These are phyloP conservation scores for Coemansia sp. DNA, from an alignment of 192 early-diverging fungal species.

Conservation along the genomic window DNA sequence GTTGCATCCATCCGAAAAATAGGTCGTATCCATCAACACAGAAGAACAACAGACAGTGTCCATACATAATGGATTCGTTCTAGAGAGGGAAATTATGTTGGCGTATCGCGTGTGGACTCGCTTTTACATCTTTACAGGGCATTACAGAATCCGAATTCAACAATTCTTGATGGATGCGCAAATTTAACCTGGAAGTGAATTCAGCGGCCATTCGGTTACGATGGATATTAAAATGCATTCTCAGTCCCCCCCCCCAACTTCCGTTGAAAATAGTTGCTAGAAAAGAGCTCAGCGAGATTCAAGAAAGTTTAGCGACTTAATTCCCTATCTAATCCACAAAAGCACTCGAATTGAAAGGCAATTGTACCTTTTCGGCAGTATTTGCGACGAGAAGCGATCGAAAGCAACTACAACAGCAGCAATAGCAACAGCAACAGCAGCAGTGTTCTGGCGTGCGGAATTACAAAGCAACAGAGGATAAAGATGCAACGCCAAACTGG, in stretches of 20 bases:
- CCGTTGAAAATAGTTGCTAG: background rate
- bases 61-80: background rate
- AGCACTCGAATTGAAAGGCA: background rate
- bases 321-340: background rate
- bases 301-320: background rate
- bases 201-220: background rate
- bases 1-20: slow-evolving; percentile 24
- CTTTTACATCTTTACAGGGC: background rate
- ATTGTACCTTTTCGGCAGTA: no score
- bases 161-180: background rate
- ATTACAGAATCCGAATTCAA: background rate
- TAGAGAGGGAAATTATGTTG: background rate
- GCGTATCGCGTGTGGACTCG: background rate
- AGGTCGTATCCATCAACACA: slow-evolving; percentile 12
- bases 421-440: background rate
- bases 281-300: background rate
- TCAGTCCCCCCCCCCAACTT: background rate
- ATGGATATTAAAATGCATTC: background rate
- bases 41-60: background rate
- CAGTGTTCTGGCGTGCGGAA: background rate
- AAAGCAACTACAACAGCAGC: no score
- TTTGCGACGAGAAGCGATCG: no score
- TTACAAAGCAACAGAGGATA: background rate
- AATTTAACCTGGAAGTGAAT: background rate
- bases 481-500: background rate